Conservation (phyloP, 1,284 basidiomycete genomes). For the Tylopilus sp. region DNA sequence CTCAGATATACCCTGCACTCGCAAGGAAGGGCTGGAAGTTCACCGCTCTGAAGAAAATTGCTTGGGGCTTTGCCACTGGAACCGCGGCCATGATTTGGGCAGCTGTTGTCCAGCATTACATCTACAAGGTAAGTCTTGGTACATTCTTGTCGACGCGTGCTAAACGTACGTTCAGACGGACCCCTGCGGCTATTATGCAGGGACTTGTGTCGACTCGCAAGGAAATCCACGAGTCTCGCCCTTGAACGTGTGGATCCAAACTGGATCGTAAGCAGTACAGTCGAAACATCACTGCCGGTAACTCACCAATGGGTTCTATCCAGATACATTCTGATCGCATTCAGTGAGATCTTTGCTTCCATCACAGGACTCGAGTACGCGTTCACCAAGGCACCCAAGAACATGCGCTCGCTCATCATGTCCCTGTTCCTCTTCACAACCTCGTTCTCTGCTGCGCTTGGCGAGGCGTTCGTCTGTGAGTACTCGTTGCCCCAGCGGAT, state of each 20-base stretch:
- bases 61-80: slow-evolving; percentile 69
- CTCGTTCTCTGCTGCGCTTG: slow-evolving; percentile 64
- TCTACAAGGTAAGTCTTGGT: slow-evolving; percentile 54
- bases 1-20: slow-evolving; percentile 70
- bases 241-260: slow-evolving; percentile 78
- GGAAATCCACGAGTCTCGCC: slow-evolving; percentile 47
- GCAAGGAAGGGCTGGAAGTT: slow-evolving; percentile 67
- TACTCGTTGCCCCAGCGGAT: background rate
- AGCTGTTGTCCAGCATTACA: slow-evolving; percentile 71
- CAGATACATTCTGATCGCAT: slow-evolving; percentile 64
- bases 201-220: slow-evolving; percentile 50
- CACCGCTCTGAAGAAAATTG: slow-evolving; percentile 72
- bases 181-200: slow-evolving; percentile 61
- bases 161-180: slow-evolving; percentile 42
- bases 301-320: background rate
- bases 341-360: slow-evolving; percentile 80
- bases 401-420: slow-evolving; percentile 82
- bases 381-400: slow-evolving; percentile 82
- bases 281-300: background rate
- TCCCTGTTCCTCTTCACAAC: slow-evolving; percentile 68
- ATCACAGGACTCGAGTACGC: slow-evolving; percentile 88
- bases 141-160: background rate
- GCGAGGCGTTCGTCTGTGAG: slow-evolving; percentile 66
- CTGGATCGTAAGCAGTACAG: slow-evolving; percentile 45
- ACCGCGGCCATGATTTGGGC: slow-evolving; percentile 60